Evolutionary conservation across 1,139 yeast species (phyloP).

Genomic region (Meyerozyma elateridarum): DNA sequence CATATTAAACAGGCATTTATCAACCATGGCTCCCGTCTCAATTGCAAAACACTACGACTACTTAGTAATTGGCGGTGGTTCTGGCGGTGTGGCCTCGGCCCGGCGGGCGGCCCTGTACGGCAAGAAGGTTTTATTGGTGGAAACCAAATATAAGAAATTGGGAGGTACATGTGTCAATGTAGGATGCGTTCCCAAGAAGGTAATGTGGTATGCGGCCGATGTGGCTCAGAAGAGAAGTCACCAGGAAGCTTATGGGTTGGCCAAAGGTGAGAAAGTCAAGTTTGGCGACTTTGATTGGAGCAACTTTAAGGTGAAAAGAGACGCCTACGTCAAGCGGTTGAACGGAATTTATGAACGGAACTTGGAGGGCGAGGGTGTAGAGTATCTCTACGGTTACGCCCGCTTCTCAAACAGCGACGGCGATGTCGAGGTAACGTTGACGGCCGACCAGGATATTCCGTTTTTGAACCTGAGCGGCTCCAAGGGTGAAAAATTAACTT

Average conservation of each 20-base stretch:
- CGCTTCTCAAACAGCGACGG: constrained; percentile 59
- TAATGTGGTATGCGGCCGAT: constrained; percentile 97
- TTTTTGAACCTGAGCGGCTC: constrained; percentile 28
- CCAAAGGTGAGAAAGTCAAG: constrained; percentile 49
- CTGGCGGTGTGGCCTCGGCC: constrained; percentile 98
- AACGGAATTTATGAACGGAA: constrained; percentile 93
- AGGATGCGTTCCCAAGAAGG: constrained; percentile 98
- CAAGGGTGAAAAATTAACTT: constrained; percentile 53
- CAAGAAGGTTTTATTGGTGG: constrained; percentile 79
- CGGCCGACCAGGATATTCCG: constrained; percentile 37
- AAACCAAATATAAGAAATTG: constrained; percentile 59
- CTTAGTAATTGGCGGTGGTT: constrained; percentile 98
- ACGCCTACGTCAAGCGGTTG: constrained; percentile 79
- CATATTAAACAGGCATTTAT: constrained; percentile 12
- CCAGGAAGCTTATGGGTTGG: constrained; percentile 78
- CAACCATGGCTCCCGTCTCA: constrained; percentile 49
- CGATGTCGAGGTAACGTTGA: constrained; percentile 67
- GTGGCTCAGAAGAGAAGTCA: constrained; percentile 70
- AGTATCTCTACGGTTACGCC: constrained; percentile 85
- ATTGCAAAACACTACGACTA: constrained; percentile 67
- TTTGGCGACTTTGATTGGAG: constrained; percentile 72
- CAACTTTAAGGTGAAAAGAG: constrained; percentile 76
- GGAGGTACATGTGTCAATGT: constrained; percentile 99
- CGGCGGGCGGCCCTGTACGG: constrained; percentile 95
- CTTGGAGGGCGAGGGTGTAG: constrained; percentile 83